Conservation (phyloP, 2,329 filamentous ascomycete genomes). For the Teratosphaeria nubilosa region DNA sequence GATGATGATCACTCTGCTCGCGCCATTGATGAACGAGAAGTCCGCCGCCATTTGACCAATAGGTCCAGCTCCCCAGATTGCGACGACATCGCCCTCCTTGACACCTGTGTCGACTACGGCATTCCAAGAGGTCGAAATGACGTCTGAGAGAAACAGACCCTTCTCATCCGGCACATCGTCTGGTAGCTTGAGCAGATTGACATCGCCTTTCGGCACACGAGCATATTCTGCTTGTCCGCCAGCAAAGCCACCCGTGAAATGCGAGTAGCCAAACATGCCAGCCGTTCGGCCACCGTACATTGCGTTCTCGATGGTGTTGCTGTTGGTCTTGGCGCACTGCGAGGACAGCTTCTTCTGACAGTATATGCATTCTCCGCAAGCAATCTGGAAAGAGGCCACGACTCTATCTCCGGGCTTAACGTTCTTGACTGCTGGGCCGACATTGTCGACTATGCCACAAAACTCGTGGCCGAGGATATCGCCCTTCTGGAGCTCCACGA, state of each 20-base stretch:
- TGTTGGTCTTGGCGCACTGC: slow-evolving; percentile 70
- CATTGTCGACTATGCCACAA: slow-evolving; percentile 40
- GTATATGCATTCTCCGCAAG: slow-evolving; percentile 58
- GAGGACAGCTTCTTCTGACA: slow-evolving; percentile 70
- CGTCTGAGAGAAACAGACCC: slow-evolving; percentile 70
- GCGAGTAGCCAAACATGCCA: slow-evolving; percentile 49
- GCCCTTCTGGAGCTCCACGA: slow-evolving; percentile 42
- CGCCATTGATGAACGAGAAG: slow-evolving; percentile 60
- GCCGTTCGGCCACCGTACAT: slow-evolving; percentile 73
- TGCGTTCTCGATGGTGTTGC: slow-evolving; percentile 57
- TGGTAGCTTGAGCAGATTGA: slow-evolving; percentile 71
- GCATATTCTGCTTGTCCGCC: slow-evolving; percentile 84
- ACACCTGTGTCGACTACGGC: slow-evolving; percentile 74
- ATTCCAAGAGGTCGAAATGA: slow-evolving; percentile 70
- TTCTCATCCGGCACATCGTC: slow-evolving; percentile 77
- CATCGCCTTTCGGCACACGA: slow-evolving; percentile 67
- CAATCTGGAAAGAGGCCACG: slow-evolving; percentile 80
- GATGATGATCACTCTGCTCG: slow-evolving; percentile 65
- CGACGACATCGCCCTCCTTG: slow-evolving; percentile 65
- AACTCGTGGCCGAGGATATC: slow-evolving; percentile 45
- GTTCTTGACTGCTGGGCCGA: slow-evolving; percentile 34
- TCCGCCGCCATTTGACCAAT: slow-evolving; percentile 71
- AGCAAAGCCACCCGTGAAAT: slow-evolving; percentile 78
- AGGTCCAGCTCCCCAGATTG: slow-evolving; percentile 78
- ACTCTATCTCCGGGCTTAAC: slow-evolving; percentile 48